phyloP scores from a whole-genome alignment of 148 eudicot species.

The Pharnaceum exiguum region DNA sequence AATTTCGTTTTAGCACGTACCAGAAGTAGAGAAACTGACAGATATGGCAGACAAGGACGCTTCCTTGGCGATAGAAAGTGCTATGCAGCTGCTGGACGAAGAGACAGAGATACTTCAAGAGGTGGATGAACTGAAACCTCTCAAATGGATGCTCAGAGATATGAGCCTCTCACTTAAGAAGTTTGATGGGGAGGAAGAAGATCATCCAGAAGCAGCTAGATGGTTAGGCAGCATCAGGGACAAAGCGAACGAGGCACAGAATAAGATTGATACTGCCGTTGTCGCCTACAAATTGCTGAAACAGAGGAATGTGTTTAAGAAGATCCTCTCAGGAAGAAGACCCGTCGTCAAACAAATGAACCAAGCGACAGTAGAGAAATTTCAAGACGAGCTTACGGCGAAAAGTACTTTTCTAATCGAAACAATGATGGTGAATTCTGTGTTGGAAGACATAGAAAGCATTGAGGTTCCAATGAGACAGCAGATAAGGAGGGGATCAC shows the following conservation, averaged over 20 bases:
- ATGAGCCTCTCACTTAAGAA: conserved; percentile 7
- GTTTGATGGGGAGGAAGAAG: background rate
- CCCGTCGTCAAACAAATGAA: background rate
- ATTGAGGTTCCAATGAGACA: background rate
- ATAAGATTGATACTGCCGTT: conserved; percentile 9
- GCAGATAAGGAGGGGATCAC: background rate
- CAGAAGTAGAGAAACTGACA: no score
- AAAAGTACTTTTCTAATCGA: no score
- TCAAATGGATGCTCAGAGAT: background rate
- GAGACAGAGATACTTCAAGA: conserved; percentile 1
- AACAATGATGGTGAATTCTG: background rate
- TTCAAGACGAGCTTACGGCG: background rate
- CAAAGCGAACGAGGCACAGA: conserved; percentile 19
- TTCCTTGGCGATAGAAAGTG: conserved; percentile 19
- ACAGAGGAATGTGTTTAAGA: conserved; percentile 12
- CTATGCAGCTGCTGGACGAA: conserved; percentile 17
- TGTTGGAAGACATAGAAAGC: background rate
- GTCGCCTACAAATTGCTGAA: conserved; percentile 5
- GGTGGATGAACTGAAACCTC: conserved; percentile 8
- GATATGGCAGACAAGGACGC: conserved; percentile 25
- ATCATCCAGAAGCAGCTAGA: conserved; percentile 3
- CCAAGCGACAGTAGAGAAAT: conserved; percentile 1
- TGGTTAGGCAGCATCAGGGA: conserved; percentile 9
- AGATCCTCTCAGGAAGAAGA: background rate
- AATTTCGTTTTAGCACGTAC: no score